These are phyloP conservation scores for Botrytis squamosa DNA, from an alignment of 2,329 filamentous ascomycete species.

Conservation along the genomic window DNA sequence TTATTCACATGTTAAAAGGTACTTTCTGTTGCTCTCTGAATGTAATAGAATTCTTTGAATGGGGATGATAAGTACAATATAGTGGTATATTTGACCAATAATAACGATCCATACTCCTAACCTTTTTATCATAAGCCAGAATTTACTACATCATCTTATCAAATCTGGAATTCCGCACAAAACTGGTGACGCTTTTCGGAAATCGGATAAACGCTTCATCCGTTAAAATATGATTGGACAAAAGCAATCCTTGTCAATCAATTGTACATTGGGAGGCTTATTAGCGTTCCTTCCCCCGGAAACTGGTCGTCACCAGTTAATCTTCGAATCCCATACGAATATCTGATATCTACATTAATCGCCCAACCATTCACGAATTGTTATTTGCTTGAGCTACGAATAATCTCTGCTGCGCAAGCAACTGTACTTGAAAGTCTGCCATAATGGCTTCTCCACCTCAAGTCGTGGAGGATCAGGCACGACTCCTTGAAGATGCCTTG, in stretches of 20 bases:
- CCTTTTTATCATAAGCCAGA: background rate
- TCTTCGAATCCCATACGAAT: constrained; percentile 6
- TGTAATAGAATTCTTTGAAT: background rate
- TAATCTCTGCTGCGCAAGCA: constrained; percentile 31
- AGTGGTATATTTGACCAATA: background rate
- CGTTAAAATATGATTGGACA: background rate
- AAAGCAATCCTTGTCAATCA: background rate
- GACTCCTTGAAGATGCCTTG: constrained; percentile 95
- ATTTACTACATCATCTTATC: background rate
- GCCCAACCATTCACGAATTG: background rate
- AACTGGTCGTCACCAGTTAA: constrained; percentile 18
- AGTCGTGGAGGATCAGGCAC: constrained; percentile 76
- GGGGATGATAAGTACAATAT: background rate
- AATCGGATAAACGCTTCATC: background rate
- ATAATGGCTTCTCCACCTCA: constrained; percentile 53
- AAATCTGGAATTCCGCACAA: background rate
- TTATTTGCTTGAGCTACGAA: constrained; percentile 29
- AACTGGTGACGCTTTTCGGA: background rate
- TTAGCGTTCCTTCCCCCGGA: constrained; percentile 21
- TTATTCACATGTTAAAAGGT: background rate
- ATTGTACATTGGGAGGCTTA: constrained; percentile 16
- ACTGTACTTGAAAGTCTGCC: constrained; percentile 25
- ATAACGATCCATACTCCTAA: background rate
- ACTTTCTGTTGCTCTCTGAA: background rate
- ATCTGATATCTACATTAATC: constrained; percentile 4